Evolutionary conservation across 768 basidiomycete species (phyloP), one percentile per base, ranked within the genome.

Genomic region (Russula compacta): DNA sequence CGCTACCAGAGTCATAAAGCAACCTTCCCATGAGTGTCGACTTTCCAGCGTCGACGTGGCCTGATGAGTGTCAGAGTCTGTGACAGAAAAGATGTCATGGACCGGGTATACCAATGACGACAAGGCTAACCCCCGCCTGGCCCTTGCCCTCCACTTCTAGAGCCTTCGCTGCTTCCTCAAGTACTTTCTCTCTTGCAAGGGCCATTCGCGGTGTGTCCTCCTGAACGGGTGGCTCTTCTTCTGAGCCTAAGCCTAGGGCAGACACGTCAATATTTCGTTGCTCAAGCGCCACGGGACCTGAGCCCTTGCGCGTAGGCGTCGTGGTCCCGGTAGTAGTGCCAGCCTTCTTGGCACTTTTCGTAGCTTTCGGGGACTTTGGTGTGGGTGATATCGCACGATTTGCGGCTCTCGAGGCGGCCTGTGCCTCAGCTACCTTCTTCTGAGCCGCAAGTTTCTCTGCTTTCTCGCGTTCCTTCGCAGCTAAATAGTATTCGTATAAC

Each of bases 41-140:
- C 73, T 99, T 99, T 29, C 97, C 97, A 17, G 97, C 97, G 74
- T 99, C 97, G 63, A 99, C 97, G 69, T 99, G 97, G 42, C 97
- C 95, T 98, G 67, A 3, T 38, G 29, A 63, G 39, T 55, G 62
- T 52, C 12, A 61, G 36, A 33, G 32, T 52, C 7, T n/a, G 19
- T 32, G 38, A 46, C 29, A 46, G 12, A 43, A 35, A 9, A n/a
- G 3, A 15, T 19, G 32, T 17, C 17, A 15, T 52, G 11, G 19
- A 35, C 9, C n/a, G 10, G 9, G n/a, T 66, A 42, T 61, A 95
- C 95, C 97, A 46, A 99, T 87, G 48, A 99, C 92, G 32, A 98
- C 88, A 66, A 99, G 75, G 71, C 87, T 95, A 53, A 98, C 75
- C 12, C 79, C 81, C 67, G 84, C 87, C 73, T 85, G 92, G 49